Conservation (phyloP, 2,329 filamentous ascomycete genomes). For the Verticillium isaacii region DNA sequence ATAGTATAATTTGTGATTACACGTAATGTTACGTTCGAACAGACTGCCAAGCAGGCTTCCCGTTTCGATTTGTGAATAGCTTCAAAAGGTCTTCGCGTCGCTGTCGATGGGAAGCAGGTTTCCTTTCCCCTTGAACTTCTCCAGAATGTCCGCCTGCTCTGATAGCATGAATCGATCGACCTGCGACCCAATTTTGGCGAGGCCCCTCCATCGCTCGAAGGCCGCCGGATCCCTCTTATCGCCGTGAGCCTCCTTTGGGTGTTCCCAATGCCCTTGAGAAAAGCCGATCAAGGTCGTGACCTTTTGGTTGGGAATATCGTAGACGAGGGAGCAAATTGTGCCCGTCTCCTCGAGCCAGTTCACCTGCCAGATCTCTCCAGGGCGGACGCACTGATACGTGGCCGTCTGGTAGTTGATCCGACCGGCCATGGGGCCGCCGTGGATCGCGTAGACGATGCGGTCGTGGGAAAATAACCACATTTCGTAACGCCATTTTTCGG, state of each 20-base stretch:
- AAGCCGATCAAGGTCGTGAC: conserved; percentile 51
- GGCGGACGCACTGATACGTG: conserved; percentile 52
- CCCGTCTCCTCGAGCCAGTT: conserved; percentile 59
- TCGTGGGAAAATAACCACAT: conserved; percentile 55
- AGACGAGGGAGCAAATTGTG: conserved; percentile 50
- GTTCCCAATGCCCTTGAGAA: conserved; percentile 52
- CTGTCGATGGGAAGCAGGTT: conserved; percentile 38
- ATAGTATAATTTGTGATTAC: no score
- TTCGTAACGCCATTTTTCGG: conserved; percentile 57
- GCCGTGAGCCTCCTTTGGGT: conserved; percentile 43
- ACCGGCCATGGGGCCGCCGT: conserved; percentile 55
- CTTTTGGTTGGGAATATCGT: conserved; percentile 43
- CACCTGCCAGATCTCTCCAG: conserved; percentile 54
- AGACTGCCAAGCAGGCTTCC: no score
- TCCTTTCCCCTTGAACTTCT: conserved; percentile 45
- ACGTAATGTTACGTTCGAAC: no score
- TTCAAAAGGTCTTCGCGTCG: conserved; percentile 18
- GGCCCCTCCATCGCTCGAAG: conserved; percentile 43
- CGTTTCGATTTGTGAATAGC: no score
- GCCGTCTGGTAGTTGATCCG: conserved; percentile 48
- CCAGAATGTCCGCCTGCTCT: conserved; percentile 47
- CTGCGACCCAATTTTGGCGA: conserved; percentile 44
- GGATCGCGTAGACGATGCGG: conserved; percentile 53
- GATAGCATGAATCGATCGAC: conserved; percentile 44
- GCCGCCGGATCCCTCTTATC: conserved; percentile 49